Evolutionary conservation across 768 basidiomycete species (phyloP).

Genomic region (Strobilomyces confusus): DNA sequence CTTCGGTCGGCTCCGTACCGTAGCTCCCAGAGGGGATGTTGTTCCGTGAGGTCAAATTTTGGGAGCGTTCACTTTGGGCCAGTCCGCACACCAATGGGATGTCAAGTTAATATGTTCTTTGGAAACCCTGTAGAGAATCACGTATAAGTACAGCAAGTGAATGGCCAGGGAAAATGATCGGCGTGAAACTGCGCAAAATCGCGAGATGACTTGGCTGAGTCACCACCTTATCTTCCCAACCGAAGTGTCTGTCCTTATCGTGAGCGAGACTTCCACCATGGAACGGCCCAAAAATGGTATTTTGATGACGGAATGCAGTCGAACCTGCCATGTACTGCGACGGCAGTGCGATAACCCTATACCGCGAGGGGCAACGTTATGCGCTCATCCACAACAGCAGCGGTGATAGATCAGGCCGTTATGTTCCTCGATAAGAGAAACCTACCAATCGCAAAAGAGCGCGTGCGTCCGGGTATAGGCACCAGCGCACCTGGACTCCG

Average conservation of each 20-base stretch:
- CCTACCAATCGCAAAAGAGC: conserved; percentile 26
- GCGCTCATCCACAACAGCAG: neutral
- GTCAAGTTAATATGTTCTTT: conserved; percentile 6
- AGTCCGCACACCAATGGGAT: conserved; percentile 9
- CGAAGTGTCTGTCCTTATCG: conserved; percentile 22
- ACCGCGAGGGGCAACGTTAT: neutral
- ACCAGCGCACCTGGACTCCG: conserved; percentile 13
- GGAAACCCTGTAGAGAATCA: conserved; percentile 1
- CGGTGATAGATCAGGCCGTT: neutral
- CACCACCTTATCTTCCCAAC: conserved; percentile 20
- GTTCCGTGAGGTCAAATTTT: conserved; percentile 7
- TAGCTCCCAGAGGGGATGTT: neutral
- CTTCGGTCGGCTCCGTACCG: conserved; percentile 19
- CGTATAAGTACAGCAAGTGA: conserved; percentile 1
- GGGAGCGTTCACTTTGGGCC: neutral
- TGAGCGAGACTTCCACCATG: conserved; percentile 1
- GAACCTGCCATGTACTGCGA: neutral
- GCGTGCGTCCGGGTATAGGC: conserved; percentile 6
- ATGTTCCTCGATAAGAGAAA: conserved; percentile 7
- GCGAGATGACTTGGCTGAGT: conserved; percentile 3
- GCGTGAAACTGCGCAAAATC: conserved; percentile 16
- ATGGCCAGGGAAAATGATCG: conserved; percentile 4
- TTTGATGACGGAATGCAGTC: neutral
- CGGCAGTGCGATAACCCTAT: neutral
- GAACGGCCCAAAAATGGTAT: neutral